phyloP scores from a whole-genome alignment of 139 green algal species.

The Pycnococcus provasolii region DNA sequence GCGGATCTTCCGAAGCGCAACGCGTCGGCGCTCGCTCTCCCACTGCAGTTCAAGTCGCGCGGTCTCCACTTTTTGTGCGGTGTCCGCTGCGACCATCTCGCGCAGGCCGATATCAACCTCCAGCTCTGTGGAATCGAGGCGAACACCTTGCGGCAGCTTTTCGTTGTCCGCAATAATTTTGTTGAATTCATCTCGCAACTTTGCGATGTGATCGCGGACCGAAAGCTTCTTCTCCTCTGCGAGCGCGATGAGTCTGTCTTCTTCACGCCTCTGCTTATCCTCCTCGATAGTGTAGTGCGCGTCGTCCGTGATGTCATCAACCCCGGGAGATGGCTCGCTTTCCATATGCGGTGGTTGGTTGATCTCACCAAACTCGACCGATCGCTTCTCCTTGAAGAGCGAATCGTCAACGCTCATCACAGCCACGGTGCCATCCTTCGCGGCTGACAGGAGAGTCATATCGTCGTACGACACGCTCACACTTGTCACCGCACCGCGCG shows the following conservation, averaged over 20 bases:
- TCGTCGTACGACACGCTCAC: constrained; percentile 51
- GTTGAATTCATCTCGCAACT: constrained; percentile 39
- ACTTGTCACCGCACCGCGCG: constrained; percentile 34
- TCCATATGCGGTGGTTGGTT: no score
- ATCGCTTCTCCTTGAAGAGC: no score
- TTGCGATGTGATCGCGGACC: constrained; percentile 37
- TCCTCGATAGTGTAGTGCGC: constrained; percentile 58
- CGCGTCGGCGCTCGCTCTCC: constrained; percentile 46
- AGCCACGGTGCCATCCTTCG: constrained; percentile 34
- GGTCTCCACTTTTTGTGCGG: constrained; percentile 22
- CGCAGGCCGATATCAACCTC: constrained; percentile 48
- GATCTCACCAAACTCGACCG: no score
- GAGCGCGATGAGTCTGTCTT: constrained; percentile 27
- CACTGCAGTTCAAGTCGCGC: constrained; percentile 48
- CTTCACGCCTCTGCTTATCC: constrained; percentile 55
- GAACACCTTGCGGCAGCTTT: not conserved
- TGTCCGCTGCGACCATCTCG: constrained; percentile 20
- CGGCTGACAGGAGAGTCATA: constrained; percentile 42
- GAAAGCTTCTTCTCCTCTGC: constrained; percentile 51
- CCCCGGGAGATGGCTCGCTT: constrained; percentile 12
- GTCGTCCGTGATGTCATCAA: constrained; percentile 32
- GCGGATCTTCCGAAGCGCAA: constrained; percentile 50
- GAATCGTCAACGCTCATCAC: no score
- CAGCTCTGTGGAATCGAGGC: constrained; percentile 23
- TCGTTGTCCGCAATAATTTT: constrained; percentile 47